Percentiles rank a stretch among this genome's conserved stretches.
phyloP scores from a whole-genome alignment of 768 basidiomycete genomes.

The Macrolepiota dolichaula region DNA sequence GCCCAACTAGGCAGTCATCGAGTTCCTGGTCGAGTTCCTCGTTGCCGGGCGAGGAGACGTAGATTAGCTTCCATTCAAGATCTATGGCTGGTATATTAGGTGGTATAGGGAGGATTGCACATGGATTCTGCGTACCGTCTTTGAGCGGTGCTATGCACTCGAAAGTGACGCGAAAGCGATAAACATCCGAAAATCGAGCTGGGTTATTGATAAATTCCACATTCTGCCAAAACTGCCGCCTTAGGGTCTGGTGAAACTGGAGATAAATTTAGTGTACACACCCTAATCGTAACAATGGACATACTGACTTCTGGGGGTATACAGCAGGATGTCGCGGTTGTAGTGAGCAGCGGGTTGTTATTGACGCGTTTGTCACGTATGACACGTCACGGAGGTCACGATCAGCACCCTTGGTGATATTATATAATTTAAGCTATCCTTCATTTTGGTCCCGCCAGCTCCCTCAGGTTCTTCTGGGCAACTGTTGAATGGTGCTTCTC shows the following conservation, averaged over 20 bases:
- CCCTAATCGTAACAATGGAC: conserved; percentile 72
- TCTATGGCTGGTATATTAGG: conserved; percentile 45
- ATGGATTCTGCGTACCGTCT: conserved; percentile 56
- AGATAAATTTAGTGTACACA: conserved; percentile 26
- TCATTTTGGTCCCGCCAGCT: neutral
- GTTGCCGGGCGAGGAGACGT: conserved; percentile 90
- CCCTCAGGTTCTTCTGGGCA: conserved; percentile 1
- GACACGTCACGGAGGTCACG: neutral
- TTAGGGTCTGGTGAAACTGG: conserved; percentile 2
- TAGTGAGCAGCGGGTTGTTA: neutral
- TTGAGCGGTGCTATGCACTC: conserved; percentile 91
- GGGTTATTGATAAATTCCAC: conserved; percentile 93
- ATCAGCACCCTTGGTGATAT: conserved; percentile 1
- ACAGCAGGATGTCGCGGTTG: neutral
- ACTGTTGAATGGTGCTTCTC: neutral
- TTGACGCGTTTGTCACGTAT: conserved; percentile 8
- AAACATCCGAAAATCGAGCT: conserved; percentile 85
- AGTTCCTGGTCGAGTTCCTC: conserved; percentile 95
- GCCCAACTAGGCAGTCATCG: conserved; percentile 96
- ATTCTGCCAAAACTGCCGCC: conserved; percentile 41
- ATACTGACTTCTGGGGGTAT: conserved; percentile 7
- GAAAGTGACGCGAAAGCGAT: conserved; percentile 93
- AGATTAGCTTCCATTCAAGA: conserved; percentile 97
- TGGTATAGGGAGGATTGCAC: neutral
- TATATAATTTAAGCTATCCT: conserved; percentile 1